Evolutionary conservation across 1,139 yeast genomes (phyloP).

Genomic region (Geotrichum citri-aurantii): DNA sequence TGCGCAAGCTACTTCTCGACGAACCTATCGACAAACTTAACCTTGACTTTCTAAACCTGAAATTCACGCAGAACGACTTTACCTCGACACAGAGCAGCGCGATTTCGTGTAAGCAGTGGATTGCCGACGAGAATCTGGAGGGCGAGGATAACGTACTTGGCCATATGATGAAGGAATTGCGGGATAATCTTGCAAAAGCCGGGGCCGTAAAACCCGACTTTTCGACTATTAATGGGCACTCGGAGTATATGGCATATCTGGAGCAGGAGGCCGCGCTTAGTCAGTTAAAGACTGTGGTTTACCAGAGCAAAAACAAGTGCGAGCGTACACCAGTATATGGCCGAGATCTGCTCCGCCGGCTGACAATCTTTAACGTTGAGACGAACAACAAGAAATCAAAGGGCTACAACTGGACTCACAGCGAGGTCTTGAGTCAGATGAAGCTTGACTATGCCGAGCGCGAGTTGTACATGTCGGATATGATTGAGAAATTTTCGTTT

Average conservation of each 20-base stretch:
- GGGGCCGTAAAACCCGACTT: conserved; percentile 41
- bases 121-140: conserved; percentile 39
- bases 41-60: conserved; percentile 55
- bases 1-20: conserved; percentile 39
- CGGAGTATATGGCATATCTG: conserved; percentile 47
- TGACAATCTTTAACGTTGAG: conserved; percentile 7
- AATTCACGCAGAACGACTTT: conserved; percentile 47
- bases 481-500: conserved; percentile 72
- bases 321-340: conserved; percentile 35
- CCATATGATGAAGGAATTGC: conserved; percentile 14
- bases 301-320: conserved; percentile 47
- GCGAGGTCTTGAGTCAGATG: conserved; percentile 33
- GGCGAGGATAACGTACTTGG: conserved; percentile 35
- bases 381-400: conserved; percentile 5
- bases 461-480: conserved; percentile 43
- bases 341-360: conserved; percentile 23
- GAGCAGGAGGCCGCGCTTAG: conserved; percentile 49
- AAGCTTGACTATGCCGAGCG: conserved; percentile 43
- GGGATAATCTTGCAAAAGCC: conserved; percentile 9
- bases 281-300: conserved; percentile 51
- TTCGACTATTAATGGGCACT: conserved; percentile 54
- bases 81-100: conserved; percentile 46
- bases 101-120: conserved; percentile 42
- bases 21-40: conserved; percentile 38
- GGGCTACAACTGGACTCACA: conserved; percentile 26